Conservation (phyloP, 1,284 basidiomycete genomes). For the Puccinia novopanici region DNA sequence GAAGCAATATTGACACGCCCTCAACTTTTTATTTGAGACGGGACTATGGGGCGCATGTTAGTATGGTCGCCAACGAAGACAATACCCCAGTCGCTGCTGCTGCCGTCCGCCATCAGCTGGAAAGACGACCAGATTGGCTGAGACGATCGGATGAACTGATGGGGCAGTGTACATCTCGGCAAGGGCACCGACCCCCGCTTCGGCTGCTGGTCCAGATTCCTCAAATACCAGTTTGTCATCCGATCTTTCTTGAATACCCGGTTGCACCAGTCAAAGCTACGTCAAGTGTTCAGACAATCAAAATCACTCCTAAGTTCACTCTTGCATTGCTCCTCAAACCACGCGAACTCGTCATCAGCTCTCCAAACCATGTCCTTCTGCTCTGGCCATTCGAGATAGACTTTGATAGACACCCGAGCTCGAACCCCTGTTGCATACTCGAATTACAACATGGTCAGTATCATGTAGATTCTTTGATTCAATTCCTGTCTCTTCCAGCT, state of each 20-base stretch:
- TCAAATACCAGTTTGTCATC: too few relatives aligned
- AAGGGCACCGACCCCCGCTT: too few relatives aligned
- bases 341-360: slow-evolving; percentile 34
- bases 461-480: too few relatives aligned
- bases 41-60: slow-evolving; percentile 53
- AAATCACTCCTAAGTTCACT: slow-evolving; percentile 27
- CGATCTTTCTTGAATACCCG: slow-evolving; percentile 57
- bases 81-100: too few relatives aligned
- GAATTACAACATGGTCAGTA: slow-evolving; percentile 34
- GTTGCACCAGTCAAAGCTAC: too few relatives aligned
- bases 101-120: neutral
- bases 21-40: slow-evolving; percentile 39
- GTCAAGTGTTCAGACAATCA: too few relatives aligned
- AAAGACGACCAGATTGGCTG: slow-evolving; percentile 52
- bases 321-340: slow-evolving; percentile 31
- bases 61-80: slow-evolving; percentile 46
- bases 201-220: too few relatives aligned
- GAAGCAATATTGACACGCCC: slow-evolving; percentile 33
- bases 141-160: slow-evolving; percentile 54
- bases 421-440: too few relatives aligned
- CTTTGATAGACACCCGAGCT: neutral
- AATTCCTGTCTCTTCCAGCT: neutral
- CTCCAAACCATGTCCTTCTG: slow-evolving; percentile 32
- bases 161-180: slow-evolving; percentile 53
- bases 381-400: slow-evolving; percentile 19